A percentile compares a stretch with the other conserved stretches of the same genome.
These are phyloP conservation scores for Aureobasidium sp. DNA, from an alignment of 2,329 filamentous ascomycete species.

Conservation along the genomic window DNA sequence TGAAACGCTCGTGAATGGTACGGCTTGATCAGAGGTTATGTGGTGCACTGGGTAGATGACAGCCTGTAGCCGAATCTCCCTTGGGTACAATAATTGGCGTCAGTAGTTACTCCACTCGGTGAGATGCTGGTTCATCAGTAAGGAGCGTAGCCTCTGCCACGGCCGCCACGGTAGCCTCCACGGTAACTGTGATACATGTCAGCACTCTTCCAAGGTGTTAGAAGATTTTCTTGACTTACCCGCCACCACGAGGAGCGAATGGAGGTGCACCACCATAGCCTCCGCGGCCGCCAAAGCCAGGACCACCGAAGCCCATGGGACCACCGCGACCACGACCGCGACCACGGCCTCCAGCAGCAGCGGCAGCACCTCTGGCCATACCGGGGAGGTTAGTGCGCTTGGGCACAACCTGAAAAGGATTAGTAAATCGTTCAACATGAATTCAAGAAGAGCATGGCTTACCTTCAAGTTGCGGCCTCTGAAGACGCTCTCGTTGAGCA, in stretches of 20 bases:
- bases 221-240: constrained; percentile 26
- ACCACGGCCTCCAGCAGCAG: constrained; percentile 48
- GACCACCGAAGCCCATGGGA: constrained; percentile 48
- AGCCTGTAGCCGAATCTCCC: background rate
- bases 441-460: constrained; percentile 20
- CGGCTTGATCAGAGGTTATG: background rate
- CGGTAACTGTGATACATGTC: constrained; percentile 25
- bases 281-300: constrained; percentile 41
- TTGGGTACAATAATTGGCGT: background rate
- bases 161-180: constrained; percentile 29
- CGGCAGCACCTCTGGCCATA: constrained; percentile 72
- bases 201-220: background rate
- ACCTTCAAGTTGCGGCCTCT: constrained; percentile 95
- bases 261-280: constrained; percentile 27
- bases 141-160: constrained; percentile 32
- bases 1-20: background rate
- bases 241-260: constrained; percentile 33
- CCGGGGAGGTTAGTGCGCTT: constrained; percentile 97
- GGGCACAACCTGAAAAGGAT: constrained; percentile 57
- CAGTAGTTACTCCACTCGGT: background rate
- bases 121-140: constrained; percentile 24
- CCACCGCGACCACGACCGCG: constrained; percentile 33
- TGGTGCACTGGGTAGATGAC: background rate
- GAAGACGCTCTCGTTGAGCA: constrained; percentile 94
- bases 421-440: constrained; percentile 22